Base-by-base conservation (phyloP, 805 yeast species). In the Lipomyces japonicus region DNA sequence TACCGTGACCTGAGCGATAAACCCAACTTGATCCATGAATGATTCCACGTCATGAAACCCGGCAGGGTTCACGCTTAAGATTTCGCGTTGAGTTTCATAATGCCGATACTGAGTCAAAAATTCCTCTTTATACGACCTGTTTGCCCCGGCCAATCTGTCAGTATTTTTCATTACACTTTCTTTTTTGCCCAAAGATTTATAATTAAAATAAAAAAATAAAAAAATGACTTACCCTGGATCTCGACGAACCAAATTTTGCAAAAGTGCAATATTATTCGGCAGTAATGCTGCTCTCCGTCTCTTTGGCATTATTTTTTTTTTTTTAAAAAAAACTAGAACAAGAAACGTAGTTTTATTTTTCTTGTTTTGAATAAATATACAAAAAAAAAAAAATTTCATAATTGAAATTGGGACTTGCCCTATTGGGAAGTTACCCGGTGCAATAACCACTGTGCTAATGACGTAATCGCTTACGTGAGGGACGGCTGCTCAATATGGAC, bases 101-200 rank as follows among this genome's bases (percentile, higher is more conserved):
- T 93, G 97, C 45, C 93, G 79, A 65, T 84, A 88, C 66, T 93
- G 98, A 62, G 89, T 93, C 35, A 84, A 68, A 68, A 93, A 93
- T 68, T 93, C 99, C 68, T 93, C 98, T 52, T 81, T 80, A 66
- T 93, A 93, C 0, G 97, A 90, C 61, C 65, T 61, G 36, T 14
- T 9, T 22, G 3, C 4, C 12, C 26, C 6, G 43, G 28, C 9
- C 34, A 22, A 12, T 28, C 14, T 12, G 31, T 36, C 16, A 37
- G 23, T 10, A 23, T 19, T 30, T 14, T 22, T 19, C n/a, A 14
- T 18, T 18, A 39, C 18, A 12, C 35, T 3, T 10, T 12, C 14
- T n/a, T n/a, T n/a, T n/a, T n/a, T n/a, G n/a, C n/a, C n/a, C n/a
- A n/a, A n/a, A n/a, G n/a, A 40, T 6, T 14, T 19, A 6, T n/a